Base-by-base conservation (phyloP, 139 green algal genomes). In the Marvania coccoides region DNA sequence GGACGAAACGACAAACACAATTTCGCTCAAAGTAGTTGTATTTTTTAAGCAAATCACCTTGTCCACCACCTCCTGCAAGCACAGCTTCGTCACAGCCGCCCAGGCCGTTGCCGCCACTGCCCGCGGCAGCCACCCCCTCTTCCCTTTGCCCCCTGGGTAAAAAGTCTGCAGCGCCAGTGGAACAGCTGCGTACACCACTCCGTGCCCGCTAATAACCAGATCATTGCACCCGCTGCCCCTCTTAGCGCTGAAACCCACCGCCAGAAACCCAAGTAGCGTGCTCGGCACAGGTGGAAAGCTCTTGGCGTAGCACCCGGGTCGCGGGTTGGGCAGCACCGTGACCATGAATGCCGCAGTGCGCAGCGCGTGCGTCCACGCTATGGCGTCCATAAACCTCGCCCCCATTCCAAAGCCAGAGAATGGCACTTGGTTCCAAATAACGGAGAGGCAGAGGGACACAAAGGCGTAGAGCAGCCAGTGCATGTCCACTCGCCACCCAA, bases 331-430 rank as follows among this genome's bases (percentile, higher is more conserved):
- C 48, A 94, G 78, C 47, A 94, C 77, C 0, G 87, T 94, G 24
- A 58, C 61, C 79, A 94, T 85, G 75, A 94, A 94, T n/a, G 81
- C 85, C 2, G 70, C 68, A 0, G 80, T 76, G 2, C 87, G 60
- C 15, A 94, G 45, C 13, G 74, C 35, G 30, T 86, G 72, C 58
- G 77, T 83, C 57, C 74, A 64, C 3, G 51, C 62, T 26, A 91
- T 83, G n/a, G 83, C 86, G 9, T 85, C 61, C 19, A 85, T 64
- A 24, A 87, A 78, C 1, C 87, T 71, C 1, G 83, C 53, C 57
- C 83, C 84, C 56, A 94, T 73, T 26, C 78, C 86, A 82, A 94
- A 94, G 3, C 87, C 87, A 6, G 77, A 88, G 63, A 85, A 91
- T 6, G 85, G 86, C 14, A 88, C 72, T 76, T 88, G 80, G 9